These are phyloP conservation scores for Fraxinus sp. DNA, from an alignment of 305 asterid genomes.

Conservation along the genomic window DNA sequence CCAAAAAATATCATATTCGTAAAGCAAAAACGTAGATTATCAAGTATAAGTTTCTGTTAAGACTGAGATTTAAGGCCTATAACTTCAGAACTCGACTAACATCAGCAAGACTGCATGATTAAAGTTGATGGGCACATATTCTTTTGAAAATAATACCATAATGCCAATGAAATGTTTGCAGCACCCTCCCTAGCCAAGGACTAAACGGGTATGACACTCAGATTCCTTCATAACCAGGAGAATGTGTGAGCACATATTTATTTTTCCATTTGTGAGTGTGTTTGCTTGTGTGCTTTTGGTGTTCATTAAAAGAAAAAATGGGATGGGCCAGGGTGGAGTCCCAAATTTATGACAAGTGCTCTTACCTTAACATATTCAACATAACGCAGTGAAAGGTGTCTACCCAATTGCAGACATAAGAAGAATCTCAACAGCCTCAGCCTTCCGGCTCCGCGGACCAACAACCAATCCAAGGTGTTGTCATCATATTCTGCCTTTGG, in stretches of 20 bases:
- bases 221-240: not conserved
- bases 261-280: not conserved
- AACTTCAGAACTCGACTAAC: not conserved
- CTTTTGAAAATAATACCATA: not conserved
- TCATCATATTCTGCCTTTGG: conserved; percentile 96
- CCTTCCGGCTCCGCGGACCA: conserved; percentile 84
- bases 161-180: not conserved
- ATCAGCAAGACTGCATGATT: not conserved
- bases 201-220: not conserved
- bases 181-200: not conserved
- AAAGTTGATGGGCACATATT: not conserved
- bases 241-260: not conserved
- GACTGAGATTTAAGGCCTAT: not conserved
- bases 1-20: not conserved
- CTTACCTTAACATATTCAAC: conserved; percentile 92
- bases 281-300: not conserved
- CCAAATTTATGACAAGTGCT: not conserved
- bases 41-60: not conserved
- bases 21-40: not conserved
- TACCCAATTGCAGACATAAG: conserved; percentile 72
- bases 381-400: conserved; percentile 77
- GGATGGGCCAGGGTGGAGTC: not conserved
- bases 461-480: conserved; percentile 69
- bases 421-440: conserved; percentile 79
- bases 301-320: not conserved